Evolutionary conservation across 108 stramenopile genomes (phyloP).

Genomic region (Skeletonema costatum): DNA sequence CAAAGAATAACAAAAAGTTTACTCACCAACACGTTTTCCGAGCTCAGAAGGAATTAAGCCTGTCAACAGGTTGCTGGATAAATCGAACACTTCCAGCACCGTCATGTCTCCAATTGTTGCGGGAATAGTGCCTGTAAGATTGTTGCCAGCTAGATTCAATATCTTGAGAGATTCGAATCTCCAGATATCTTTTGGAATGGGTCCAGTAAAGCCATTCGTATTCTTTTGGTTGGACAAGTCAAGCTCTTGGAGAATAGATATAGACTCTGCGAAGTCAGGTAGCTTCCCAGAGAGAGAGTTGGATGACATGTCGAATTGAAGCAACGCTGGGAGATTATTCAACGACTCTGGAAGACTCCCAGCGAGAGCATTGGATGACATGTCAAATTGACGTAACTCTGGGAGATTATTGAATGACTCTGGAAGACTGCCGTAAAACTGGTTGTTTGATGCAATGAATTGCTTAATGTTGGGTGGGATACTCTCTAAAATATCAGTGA

Average conservation of each 20-base stretch:
- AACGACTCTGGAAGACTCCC: constrained; percentile 19
- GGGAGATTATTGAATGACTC: not conserved
- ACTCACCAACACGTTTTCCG: not conserved
- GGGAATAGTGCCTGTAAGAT: not conserved
- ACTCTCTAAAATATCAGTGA: constrained; percentile 6
- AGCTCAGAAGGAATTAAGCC: not conserved
- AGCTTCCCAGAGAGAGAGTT: no score
- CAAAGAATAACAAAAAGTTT: no score
- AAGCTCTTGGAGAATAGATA: not conserved
- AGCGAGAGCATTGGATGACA: not conserved
- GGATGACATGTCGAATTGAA: no score
- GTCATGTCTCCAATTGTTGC: not conserved
- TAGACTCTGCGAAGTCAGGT: not conserved
- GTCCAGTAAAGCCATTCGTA: not conserved
- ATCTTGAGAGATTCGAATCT: not conserved
- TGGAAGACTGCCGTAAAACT: constrained; percentile 10
- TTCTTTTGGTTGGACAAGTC: constrained; percentile 7
- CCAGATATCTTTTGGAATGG: no score
- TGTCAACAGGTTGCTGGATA: not conserved
- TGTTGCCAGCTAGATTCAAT: not conserved
- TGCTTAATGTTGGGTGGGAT: constrained; percentile 14
- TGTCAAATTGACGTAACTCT: not conserved
- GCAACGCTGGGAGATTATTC: no score
- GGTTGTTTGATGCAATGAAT: constrained; percentile 8
- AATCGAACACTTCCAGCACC: not conserved